These are phyloP conservation scores for Nephelium lappaceum DNA, from an alignment of 345 rosid species.

Conservation along the genomic window DNA sequence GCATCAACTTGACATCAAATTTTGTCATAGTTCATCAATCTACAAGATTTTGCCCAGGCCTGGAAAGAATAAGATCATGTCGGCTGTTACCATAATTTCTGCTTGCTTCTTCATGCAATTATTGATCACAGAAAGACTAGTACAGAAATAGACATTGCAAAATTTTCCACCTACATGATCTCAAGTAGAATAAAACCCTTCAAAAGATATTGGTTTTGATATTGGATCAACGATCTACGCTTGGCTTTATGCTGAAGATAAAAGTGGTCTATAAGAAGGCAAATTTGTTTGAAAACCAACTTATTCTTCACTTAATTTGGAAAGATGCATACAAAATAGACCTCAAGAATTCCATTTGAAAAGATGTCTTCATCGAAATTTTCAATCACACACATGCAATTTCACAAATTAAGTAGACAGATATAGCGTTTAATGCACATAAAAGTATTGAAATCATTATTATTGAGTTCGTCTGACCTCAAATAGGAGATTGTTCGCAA, in stretches of 20 bases:
- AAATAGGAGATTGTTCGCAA: slow-evolving; percentile 89
- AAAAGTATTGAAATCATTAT: not conserved
- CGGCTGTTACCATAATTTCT: not conserved
- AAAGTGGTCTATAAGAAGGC: too few relatives aligned
- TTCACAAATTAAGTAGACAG: not conserved
- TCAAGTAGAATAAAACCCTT: not conserved
- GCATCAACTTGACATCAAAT: not conserved
- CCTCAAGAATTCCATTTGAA: not conserved
- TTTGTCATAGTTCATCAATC: not conserved
- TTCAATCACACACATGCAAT: not conserved
- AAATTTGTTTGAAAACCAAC: too few relatives aligned
- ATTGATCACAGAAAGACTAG: too few relatives aligned
- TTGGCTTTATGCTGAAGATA: too few relatives aligned
- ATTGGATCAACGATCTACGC: too few relatives aligned
- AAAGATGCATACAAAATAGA: not conserved
- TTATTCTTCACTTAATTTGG: too few relatives aligned
- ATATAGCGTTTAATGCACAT: not conserved
- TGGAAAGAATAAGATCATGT: not conserved
- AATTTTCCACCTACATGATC: not conserved
- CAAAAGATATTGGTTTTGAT: not conserved
- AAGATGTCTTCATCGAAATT: not conserved
- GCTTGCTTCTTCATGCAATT: not conserved
- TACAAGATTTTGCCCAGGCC: not conserved
- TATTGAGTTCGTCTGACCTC: slow-evolving; percentile 49
- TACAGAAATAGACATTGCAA: not conserved